These are phyloP conservation scores for Antrodiella citrinella DNA, from an alignment of 768 basidiomycete genomes.

Conservation along the genomic window DNA sequence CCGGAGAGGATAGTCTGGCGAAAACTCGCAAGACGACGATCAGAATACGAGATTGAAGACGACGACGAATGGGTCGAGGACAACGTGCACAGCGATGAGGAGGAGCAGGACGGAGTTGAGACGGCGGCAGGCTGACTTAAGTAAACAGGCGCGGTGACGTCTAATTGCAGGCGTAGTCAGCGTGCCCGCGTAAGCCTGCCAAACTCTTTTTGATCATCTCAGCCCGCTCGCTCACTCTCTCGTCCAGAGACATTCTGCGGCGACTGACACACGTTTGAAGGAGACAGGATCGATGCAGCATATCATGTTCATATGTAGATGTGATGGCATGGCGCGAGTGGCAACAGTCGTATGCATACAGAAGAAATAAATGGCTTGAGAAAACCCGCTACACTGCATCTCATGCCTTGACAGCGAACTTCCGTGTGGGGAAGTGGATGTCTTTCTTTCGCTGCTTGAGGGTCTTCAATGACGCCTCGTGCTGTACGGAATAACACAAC, in stretches of 20 bases:
- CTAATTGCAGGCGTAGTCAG: no score
- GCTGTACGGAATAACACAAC: conserved; percentile 34
- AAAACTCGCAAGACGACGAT: background rate
- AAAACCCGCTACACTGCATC: conserved; percentile 17
- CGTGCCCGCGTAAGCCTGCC: background rate
- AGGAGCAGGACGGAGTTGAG: background rate
- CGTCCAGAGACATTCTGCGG: no score
- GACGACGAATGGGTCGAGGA: background rate
- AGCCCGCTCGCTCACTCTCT: background rate
- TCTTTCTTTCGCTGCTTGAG: conserved; percentile 93
- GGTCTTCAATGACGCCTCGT: conserved; percentile 81
- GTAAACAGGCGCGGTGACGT: background rate
- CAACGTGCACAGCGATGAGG: background rate
- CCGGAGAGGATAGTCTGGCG: background rate
- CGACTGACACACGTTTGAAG: background rate
- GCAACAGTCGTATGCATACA: conserved; percentile 33
- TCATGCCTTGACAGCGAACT: conserved; percentile 94
- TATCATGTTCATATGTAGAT: conserved; percentile 9
- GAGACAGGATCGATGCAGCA: conserved; percentile 6
- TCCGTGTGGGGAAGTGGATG: conserved; percentile 85
- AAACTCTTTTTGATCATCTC: background rate
- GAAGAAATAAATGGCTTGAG: conserved; percentile 21
- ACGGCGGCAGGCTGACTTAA: background rate
- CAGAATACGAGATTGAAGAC: background rate
- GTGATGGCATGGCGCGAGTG: conserved; percentile 25